Conservation (phyloP, 2,329 filamentous ascomycete genomes). For the Fonsecaea nubica region DNA sequence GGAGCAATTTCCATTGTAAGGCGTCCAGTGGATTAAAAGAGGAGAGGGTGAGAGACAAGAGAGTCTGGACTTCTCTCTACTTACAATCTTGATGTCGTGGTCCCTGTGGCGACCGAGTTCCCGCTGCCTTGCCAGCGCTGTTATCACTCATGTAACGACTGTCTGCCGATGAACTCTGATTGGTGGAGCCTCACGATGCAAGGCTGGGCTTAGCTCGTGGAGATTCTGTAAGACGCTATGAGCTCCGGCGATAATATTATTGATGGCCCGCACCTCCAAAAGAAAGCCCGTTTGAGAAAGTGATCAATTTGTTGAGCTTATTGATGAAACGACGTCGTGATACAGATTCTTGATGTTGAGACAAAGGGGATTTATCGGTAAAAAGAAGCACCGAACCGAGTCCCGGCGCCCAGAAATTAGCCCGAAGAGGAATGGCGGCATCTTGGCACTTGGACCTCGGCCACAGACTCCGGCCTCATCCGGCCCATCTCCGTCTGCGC, state of each 20-base stretch:
- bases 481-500: neutral
- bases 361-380: constrained; percentile 12
- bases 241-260: neutral
- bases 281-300: neutral
- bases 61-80: neutral
- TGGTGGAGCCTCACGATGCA: constrained; percentile 8
- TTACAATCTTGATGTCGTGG: constrained; percentile 16
- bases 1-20: neutral
- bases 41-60: too few relatives aligned
- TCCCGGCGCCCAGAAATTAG: constrained; percentile 11
- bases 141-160: constrained; percentile 25
- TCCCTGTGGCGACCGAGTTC: constrained; percentile 10
- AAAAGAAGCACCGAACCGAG: constrained; percentile 27
- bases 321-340: too few relatives aligned
- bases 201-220: neutral
- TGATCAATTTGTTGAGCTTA: constrained; percentile 1
- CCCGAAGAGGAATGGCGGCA: constrained; percentile 2
- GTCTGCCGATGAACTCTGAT: neutral
- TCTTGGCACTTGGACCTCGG: neutral
- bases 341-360: neutral
- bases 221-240: neutral
- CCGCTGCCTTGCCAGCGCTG: constrained; percentile 7
- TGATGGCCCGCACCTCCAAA: neutral
- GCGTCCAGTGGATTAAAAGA: neutral
- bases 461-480: neutral